Percentiles rank a stretch among this genome's conserved stretches.
These are phyloP conservation scores for Carex myosuroides DNA, from an alignment of 176 grass and related monocot species.

Conservation along the genomic window DNA sequence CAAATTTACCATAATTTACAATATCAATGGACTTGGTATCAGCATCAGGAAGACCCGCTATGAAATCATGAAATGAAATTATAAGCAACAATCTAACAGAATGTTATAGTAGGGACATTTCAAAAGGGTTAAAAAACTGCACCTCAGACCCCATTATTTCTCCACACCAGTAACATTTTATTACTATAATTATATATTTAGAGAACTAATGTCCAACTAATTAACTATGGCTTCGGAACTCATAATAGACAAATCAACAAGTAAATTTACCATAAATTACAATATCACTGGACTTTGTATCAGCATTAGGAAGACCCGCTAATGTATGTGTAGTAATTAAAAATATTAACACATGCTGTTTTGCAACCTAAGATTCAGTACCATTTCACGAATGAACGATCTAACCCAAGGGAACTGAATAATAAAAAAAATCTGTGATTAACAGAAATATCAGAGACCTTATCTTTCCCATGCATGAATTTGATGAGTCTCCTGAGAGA, in stretches of 20 bases:
- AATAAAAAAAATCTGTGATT: neutral
- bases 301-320: neutral
- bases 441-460: conserved; percentile 1
- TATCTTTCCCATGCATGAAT: conserved; percentile 47
- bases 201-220: neutral
- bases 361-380: neutral
- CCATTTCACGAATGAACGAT: neutral
- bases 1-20: neutral
- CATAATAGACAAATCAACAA: neutral
- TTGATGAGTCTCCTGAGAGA: conserved; percentile 64
- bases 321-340: neutral
- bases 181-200: neutral
- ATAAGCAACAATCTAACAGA: neutral
- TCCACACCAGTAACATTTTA: neutral
- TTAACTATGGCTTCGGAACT: neutral
- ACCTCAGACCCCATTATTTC: neutral
- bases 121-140: neutral
- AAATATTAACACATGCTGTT: no score
- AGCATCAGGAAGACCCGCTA: neutral
- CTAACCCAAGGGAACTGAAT: neutral
- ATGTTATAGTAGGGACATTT: neutral
- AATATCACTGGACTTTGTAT: neutral
- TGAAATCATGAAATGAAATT: neutral
- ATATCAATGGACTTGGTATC: neutral
- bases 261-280: neutral